phyloP scores from a whole-genome alignment of 2,329 filamentous ascomycete species.

The Trichoderma pleuroti region DNA sequence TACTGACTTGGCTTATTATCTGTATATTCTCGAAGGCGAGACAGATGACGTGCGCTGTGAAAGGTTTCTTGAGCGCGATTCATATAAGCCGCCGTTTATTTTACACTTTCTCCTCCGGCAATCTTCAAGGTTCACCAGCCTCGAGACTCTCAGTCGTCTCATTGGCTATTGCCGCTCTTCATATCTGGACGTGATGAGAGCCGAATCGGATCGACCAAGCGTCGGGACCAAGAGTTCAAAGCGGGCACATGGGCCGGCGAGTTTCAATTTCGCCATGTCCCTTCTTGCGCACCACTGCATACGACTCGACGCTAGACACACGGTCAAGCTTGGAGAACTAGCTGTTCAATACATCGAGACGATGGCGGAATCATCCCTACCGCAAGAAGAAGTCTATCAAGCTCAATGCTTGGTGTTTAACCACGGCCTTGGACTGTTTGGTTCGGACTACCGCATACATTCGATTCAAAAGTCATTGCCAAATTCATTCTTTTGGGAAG shows the following conservation, averaged over 20 bases:
- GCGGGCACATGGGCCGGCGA: constrained; percentile 21
- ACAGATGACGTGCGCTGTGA: constrained; percentile 33
- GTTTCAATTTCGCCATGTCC: constrained; percentile 27
- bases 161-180: constrained; percentile 27
- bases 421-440: constrained; percentile 27
- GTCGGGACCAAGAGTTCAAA: neutral
- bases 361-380: constrained; percentile 19
- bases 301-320: constrained; percentile 33
- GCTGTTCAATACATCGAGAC: constrained; percentile 29
- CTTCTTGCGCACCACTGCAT: constrained; percentile 32
- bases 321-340: constrained; percentile 31
- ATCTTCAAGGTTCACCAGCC: constrained; percentile 26
- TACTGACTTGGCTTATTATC: constrained; percentile 27
- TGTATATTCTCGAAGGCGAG: constrained; percentile 30
- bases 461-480: constrained; percentile 27
- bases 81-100: constrained; percentile 29
- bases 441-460: constrained; percentile 26
- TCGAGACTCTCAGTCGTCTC: constrained; percentile 27
- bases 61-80: constrained; percentile 29
- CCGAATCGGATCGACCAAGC: neutral
- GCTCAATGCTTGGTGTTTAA: constrained; percentile 34
- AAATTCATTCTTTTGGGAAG: constrained; percentile 48
- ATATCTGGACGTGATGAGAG: constrained; percentile 6
- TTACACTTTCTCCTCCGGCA: constrained; percentile 32
- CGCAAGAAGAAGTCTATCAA: constrained; percentile 25